Conservation (phyloP, 2,329 filamentous ascomycete species). For the Fusarium sp. region DNA sequence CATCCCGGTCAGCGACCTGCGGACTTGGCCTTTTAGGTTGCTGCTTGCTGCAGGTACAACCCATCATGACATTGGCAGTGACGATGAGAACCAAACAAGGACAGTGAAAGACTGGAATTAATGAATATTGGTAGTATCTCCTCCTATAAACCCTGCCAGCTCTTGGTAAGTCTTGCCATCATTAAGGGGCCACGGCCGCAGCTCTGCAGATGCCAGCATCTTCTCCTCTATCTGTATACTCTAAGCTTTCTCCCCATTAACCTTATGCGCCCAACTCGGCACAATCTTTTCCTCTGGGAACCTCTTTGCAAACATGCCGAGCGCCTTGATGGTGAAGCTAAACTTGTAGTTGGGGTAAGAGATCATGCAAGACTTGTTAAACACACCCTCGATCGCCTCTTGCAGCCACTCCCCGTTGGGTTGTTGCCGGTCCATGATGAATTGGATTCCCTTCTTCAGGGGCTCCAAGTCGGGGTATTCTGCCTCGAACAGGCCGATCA, state of each 20-base stretch:
- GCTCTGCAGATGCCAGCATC: neutral
- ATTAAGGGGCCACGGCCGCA: neutral
- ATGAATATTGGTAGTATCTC: neutral
- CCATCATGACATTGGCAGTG: neutral
- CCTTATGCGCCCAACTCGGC: constrained; percentile 22
- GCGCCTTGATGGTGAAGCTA: constrained; percentile 90
- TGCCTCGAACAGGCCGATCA: constrained; percentile 85
- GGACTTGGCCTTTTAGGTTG: neutral
- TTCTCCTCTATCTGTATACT: neutral
- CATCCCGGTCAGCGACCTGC: neutral
- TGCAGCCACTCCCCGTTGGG: constrained; percentile 93
- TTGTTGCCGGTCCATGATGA: constrained; percentile 89
- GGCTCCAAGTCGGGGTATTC: constrained; percentile 80
- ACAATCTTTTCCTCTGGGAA: constrained; percentile 74
- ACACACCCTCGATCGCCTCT: constrained; percentile 96
- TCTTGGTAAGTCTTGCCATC: neutral
- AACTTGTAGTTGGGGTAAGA: constrained; percentile 99
- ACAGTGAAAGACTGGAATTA: neutral
- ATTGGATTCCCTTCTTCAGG: constrained; percentile 77
- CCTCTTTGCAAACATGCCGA: constrained; percentile 86
- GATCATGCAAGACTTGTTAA: constrained; percentile 99
- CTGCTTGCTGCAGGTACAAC: neutral
- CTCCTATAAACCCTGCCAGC: neutral
- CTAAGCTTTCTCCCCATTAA: constrained; percentile 5
- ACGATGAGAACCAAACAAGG: neutral